Base-by-base conservation (phyloP, 1,139 yeast genomes). In the Nakaseomyces bracarensis region DNA sequence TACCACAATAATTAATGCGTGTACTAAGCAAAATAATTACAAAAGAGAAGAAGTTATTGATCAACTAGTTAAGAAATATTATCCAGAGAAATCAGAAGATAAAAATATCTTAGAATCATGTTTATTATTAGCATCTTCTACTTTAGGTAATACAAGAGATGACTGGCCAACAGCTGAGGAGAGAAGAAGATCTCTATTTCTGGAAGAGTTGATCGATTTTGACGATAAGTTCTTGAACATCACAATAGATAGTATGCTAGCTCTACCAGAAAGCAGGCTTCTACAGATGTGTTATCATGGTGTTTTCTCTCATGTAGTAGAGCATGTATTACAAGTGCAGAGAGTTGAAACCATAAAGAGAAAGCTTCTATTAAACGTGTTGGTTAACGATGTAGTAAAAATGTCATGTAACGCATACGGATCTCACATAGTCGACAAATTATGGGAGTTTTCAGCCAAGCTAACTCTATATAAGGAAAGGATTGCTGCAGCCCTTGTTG, bases 101-200 rank as follows among this genome's bases (percentile, higher is more conserved):
- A 63, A 62, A 23, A 67, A 72, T 30, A 70, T 82, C 18, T 74
- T 84, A 51, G 94, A 83, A 53, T 80, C 79, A 47, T 71, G 82
- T 16, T 68, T 85, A 41, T 74, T 74, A 53, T 66, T 85, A 47
- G 69, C 78, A 3, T 66, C 74, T 1, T 83, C 94, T 0, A 85
- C 95, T 1, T 66, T 84, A 46, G 93, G 93, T 23, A 82, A 83
- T 59, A 81, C 86, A 2, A 73, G 76, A 51, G 94, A 79, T 52
- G 95, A 85, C 59, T 83, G 95, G 94, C 94, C 95, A 38, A 83
- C 95, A 1, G 83, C 91, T 0, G 91, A 82, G 53, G 95, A 85
- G 60, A 77, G 94, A 69, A 79, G 91, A 66, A 70, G 93, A 49
- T 71, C 95, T 0, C 58, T 84, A 25, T 80, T 86, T 53, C 65